These are phyloP conservation scores for Coprinellus micaceus DNA, from an alignment of 768 basidiomycete species.

Conservation along the genomic window DNA sequence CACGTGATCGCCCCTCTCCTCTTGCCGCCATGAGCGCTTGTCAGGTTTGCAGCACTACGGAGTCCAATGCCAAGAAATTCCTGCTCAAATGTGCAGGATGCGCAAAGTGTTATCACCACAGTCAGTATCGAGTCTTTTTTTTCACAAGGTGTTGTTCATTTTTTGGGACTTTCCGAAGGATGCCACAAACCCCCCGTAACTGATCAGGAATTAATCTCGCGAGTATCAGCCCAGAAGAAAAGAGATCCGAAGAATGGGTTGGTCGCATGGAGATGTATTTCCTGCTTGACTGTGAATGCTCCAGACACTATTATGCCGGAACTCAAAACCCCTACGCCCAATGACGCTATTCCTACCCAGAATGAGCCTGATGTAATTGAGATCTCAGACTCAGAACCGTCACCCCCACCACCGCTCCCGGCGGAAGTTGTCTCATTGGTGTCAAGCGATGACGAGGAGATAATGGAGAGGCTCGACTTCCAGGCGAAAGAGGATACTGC, in stretches of 20 bases:
- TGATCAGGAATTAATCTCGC: conserved; percentile 28
- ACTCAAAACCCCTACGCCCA: neutral
- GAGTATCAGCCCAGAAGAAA: conserved; percentile 21
- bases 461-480: neutral
- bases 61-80: conserved; percentile 26
- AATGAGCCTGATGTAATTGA: conserved; percentile 9
- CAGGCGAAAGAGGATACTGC: neutral
- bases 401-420: neutral
- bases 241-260: conserved; percentile 15
- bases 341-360: conserved; percentile 5
- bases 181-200: conserved; percentile 33
- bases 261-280: conserved; percentile 21
- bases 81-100: conserved; percentile 32
- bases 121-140: conserved; percentile 18
- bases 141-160: neutral
- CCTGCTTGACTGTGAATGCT: conserved; percentile 1
- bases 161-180: conserved; percentile 20
- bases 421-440: conserved; percentile 3
- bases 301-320: conserved; percentile 7
- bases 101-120: conserved; percentile 32
- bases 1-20: conserved; percentile 3
- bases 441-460: conserved; percentile 2
- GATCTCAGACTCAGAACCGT: conserved; percentile 3
- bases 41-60: conserved; percentile 20
- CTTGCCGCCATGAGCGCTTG: conserved; percentile 16